A percentile compares a stretch with the other conserved stretches of the same genome.
These are phyloP conservation scores for Nakazawaea siamensis DNA, from an alignment of 805 yeast species.

Conservation along the genomic window DNA sequence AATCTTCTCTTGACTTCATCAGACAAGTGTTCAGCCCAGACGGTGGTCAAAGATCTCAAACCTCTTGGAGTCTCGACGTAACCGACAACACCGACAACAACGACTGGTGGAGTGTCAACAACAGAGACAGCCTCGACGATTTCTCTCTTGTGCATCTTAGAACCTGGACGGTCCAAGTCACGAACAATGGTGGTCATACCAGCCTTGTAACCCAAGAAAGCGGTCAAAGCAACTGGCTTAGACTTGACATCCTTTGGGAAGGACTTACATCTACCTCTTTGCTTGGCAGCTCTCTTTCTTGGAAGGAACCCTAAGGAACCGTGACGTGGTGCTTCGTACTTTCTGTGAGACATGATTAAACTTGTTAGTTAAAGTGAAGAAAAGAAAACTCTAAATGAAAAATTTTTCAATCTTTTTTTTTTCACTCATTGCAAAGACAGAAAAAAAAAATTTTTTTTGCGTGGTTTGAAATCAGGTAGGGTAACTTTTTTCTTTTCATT, in stretches of 20 bases:
- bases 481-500: neutral
- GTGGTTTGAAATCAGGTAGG: no score
- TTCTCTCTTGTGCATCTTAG: constrained; percentile 99
- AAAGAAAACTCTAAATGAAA: constrained; percentile 4
- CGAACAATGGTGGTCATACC: constrained; percentile 99
- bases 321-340: constrained; percentile 99
- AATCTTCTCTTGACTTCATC: constrained; percentile 99
- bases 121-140: constrained; percentile 99
- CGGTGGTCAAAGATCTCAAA: constrained; percentile 98
- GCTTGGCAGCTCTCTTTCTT: constrained; percentile 98
- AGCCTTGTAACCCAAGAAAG: constrained; percentile 99
- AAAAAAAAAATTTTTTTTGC: no score
- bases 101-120: constrained; percentile 98
- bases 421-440: no score
- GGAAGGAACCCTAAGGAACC: constrained; percentile 99
- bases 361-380: no score
- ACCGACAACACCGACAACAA: constrained; percentile 99
- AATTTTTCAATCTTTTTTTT: no score
- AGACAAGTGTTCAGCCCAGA: constrained; percentile 99
- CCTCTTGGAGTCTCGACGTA: constrained; percentile 99
- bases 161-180: constrained; percentile 99
- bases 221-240: constrained; percentile 97
- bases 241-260: constrained; percentile 98
- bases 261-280: constrained; percentile 98
- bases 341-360: constrained; percentile 93